Percentiles rank a stretch among this genome's conserved stretches.
These are phyloP conservation scores for Fusarium dlaminii DNA, from an alignment of 2,329 filamentous ascomycete genomes.

Conservation along the genomic window DNA sequence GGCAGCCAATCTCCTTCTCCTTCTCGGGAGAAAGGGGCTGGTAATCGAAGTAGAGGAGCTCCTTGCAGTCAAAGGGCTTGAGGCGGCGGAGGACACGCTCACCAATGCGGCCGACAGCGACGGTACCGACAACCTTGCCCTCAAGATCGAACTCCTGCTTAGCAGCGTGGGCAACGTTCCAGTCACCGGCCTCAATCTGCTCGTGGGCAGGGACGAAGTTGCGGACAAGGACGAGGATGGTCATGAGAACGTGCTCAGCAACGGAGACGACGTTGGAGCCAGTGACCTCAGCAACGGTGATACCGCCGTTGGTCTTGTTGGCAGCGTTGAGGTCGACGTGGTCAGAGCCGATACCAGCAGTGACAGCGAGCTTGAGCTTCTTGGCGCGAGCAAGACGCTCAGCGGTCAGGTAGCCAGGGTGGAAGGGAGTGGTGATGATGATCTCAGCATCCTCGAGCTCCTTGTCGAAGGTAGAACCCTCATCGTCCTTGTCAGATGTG, in stretches of 20 bases:
- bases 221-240: slow-evolving; percentile 92
- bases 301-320: slow-evolving; percentile 97
- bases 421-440: slow-evolving; percentile 99
- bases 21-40: slow-evolving; percentile 86
- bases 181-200: slow-evolving; percentile 87
- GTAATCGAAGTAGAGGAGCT: slow-evolving; percentile 99
- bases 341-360: slow-evolving; percentile 97
- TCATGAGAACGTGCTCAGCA: slow-evolving; percentile 99
- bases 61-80: slow-evolving; percentile 99
- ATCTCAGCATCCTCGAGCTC: slow-evolving; percentile 96
- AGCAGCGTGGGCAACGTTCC: slow-evolving; percentile 94
- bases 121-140: slow-evolving; percentile 96
- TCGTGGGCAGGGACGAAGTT: slow-evolving; percentile 99
- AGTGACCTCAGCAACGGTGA: slow-evolving; percentile 97
- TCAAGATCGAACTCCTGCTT: slow-evolving; percentile 99
- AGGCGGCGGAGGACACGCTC: slow-evolving; percentile 96
- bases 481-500: slow-evolving; percentile 96
- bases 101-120: slow-evolving; percentile 96
- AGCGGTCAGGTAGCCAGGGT: slow-evolving; percentile 95
- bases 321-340: slow-evolving; percentile 97
- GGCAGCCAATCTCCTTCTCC: slow-evolving; percentile 95
- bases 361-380: slow-evolving; percentile 98
- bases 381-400: slow-evolving; percentile 98
- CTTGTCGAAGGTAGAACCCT: slow-evolving; percentile 91
- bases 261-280: slow-evolving; percentile 99